Conservation (phyloP, 2,329 filamentous ascomycete species). For the Ustulina deusta region DNA sequence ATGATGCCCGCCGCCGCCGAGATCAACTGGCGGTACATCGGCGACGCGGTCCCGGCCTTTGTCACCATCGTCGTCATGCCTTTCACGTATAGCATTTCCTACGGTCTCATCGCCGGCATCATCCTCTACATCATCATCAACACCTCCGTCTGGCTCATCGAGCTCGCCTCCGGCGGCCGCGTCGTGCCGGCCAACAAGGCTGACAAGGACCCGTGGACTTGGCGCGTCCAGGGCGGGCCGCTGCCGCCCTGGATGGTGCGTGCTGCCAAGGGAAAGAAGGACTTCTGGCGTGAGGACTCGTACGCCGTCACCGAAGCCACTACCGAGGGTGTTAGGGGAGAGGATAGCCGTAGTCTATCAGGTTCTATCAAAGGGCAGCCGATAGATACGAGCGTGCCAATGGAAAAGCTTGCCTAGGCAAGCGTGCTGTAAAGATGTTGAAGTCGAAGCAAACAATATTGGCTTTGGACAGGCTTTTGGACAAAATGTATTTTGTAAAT, state of each 20-base stretch:
- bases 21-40: constrained; percentile 90
- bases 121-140: constrained; percentile 83
- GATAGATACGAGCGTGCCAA: constrained; percentile 3
- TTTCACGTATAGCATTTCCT: constrained; percentile 89
- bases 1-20: constrained; percentile 83
- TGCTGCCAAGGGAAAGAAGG: constrained; percentile 73
- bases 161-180: constrained; percentile 73
- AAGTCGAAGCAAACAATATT: not conserved
- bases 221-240: constrained; percentile 78
- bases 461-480: not conserved
- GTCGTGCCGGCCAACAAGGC: constrained; percentile 81
- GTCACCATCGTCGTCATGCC: constrained; percentile 88
- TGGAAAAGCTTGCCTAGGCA: constrained; percentile 27
- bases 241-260: constrained; percentile 80
- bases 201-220: constrained; percentile 84
- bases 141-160: constrained; percentile 74
- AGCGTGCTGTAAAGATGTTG: not conserved
- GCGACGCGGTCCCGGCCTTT: constrained; percentile 87
- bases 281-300: constrained; percentile 72
- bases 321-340: constrained; percentile 12
- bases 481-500: constrained; percentile 26
- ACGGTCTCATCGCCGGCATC: constrained; percentile 86
- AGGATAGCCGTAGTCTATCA: constrained; percentile 27
- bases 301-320: constrained; percentile 10
- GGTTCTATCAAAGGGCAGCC: constrained; percentile 24